phyloP scores from a whole-genome alignment of 2,329 filamentous ascomycete genomes.

The Rutstroemia sp. region DNA sequence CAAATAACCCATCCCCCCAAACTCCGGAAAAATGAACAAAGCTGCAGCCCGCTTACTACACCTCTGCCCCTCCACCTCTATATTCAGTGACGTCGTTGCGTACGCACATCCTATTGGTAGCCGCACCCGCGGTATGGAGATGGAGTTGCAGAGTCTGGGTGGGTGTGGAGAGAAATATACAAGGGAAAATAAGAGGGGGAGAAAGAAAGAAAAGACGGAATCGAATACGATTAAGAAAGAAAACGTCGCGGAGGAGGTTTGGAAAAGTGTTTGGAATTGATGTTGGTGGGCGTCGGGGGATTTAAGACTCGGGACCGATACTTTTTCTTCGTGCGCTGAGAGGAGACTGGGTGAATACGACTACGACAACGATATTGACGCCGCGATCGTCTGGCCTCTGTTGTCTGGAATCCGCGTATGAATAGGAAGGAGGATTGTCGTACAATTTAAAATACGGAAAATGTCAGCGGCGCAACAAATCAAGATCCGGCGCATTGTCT shows the following conservation, averaged over 20 bases:
- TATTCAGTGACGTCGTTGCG: too few species aligned
- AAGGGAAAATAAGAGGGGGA: not conserved
- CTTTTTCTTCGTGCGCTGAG: not conserved
- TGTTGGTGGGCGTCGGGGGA: not conserved
- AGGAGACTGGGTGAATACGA: not conserved
- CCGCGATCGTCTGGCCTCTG: too few species aligned
- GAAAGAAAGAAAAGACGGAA: not conserved
- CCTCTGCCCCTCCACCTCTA: too few species aligned
- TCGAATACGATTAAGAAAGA: not conserved
- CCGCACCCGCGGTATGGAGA: too few species aligned
- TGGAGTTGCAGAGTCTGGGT: too few species aligned
- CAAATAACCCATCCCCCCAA: too few species aligned
- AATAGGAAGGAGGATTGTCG: not conserved
- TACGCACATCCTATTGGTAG: too few species aligned
- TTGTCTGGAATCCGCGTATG: not conserved
- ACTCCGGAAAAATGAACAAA: too few species aligned
- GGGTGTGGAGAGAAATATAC: not conserved
- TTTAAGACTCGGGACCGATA: not conserved
- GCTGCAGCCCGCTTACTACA: too few species aligned
- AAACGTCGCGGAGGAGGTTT: not conserved
- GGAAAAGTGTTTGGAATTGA: conserved; percentile 4
- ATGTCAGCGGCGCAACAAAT: conserved; percentile 21
- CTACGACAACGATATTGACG: not conserved
- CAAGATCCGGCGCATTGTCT: conserved; percentile 40
- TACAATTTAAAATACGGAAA: not conserved